These are phyloP conservation scores for Tetrapisispora iriomotensis DNA, from an alignment of 805 yeast species.

Conservation along the genomic window DNA sequence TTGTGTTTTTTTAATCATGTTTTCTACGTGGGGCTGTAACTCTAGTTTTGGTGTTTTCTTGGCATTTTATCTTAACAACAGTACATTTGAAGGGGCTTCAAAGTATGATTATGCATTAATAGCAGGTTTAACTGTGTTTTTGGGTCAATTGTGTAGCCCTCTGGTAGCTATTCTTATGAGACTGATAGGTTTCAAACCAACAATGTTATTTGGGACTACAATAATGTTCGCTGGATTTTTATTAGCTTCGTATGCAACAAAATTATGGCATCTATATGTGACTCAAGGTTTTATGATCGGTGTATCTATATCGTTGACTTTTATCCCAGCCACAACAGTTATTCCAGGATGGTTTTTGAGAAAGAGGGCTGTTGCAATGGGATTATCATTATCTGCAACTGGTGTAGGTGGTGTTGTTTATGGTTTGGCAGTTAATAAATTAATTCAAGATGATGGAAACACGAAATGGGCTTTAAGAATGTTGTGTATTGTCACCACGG, in stretches of 20 bases:
- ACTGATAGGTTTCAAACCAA: slow-evolving; percentile 39
- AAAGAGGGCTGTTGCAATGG: slow-evolving; percentile 47
- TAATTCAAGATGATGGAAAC: slow-evolving; percentile 34
- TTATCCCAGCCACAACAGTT: slow-evolving; percentile 49
- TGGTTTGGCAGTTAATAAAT: slow-evolving; percentile 33
- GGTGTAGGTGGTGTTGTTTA: slow-evolving; percentile 44
- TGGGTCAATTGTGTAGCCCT: slow-evolving; percentile 55
- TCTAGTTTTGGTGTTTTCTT: slow-evolving; percentile 55
- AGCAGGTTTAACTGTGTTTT: slow-evolving; percentile 52
- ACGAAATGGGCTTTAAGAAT: slow-evolving; percentile 41
- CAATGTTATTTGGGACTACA: slow-evolving; percentile 41
- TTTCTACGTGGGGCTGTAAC: slow-evolving; percentile 67
- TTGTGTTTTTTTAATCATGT: slow-evolving; percentile 41
- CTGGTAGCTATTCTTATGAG: slow-evolving; percentile 38
- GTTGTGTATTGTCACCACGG: slow-evolving; percentile 34
- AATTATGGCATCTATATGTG: slow-evolving; percentile 55
- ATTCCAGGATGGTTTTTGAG: slow-evolving; percentile 65
- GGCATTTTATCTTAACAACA: slow-evolving; percentile 42
- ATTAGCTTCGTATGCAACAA: slow-evolving; percentile 49
- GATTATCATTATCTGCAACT: slow-evolving; percentile 41
- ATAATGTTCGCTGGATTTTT: slow-evolving; percentile 46
- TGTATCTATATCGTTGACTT: slow-evolving; percentile 39
- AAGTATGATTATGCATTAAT: slow-evolving; percentile 53
- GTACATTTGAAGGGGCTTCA: slow-evolving; percentile 44
- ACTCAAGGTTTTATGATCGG: slow-evolving; percentile 63